Evolutionary conservation across 805 yeast genomes (phyloP), one percentile per base, ranked within the genome.

Genomic region (Vanderwaltozyma yarrowii): DNA sequence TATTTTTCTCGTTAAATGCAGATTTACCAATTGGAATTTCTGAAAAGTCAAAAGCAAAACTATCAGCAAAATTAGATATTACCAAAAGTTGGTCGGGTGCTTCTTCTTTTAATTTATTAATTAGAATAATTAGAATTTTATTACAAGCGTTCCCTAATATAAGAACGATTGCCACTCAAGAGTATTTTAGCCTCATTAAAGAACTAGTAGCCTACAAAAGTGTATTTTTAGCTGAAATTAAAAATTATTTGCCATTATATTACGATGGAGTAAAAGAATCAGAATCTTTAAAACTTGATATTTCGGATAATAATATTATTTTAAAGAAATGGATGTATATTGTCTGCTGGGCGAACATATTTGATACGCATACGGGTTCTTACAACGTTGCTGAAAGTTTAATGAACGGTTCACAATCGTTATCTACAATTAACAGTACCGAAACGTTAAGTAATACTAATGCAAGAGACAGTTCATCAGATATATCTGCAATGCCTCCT

Each of bases 11-110:
- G 3, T 32, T 54, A n/a, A 45, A 51, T 33, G 52, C 58, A 14
- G 32, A 33, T 13, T 51, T 56, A 52, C 63, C 65, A 2, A 23
- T 43, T 28, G 63, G 61, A 1, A 36, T 59, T 25, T 46, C 51
- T 4, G 39, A 41, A 17, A 54, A 36, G 18, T 30, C 45, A 4
- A 51, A 52, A 38, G 41, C 47, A 12, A 60, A 60, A 38, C 19
- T 38, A 17, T 43, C 44, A 31, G 34, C 43, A 2, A 41, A 40
- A 4, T 25, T 26, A n/a, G 39, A 43, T 14, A 39, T 56, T 15
- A 41, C 33, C 13, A 32, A 41, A 5, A 37, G 42, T 19, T 58
- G 61, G 61, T 43, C 51, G 0, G 59, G 61, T n/a, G 28, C 45
- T 12, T 38, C 42, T 14, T 44, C 52, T 12, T 46, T 57, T 11